A percentile compares a stretch with the other conserved stretches of the same genome.
Conservation (phyloP, 345 rosid genomes). For the Camelina laxa region DNA sequence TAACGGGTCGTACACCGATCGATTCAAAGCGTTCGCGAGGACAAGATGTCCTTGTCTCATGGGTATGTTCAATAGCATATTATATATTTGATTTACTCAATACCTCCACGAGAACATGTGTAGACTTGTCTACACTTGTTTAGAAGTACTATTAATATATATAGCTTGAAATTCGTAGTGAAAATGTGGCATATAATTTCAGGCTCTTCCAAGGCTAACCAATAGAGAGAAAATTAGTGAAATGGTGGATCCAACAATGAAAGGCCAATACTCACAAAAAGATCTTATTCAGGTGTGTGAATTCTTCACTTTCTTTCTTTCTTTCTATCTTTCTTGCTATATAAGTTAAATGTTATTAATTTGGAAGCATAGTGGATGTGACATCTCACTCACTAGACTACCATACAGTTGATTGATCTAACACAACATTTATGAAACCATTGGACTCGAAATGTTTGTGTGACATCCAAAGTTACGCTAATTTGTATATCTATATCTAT, state of each 20-base stretch:
- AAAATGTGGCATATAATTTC: conserved; percentile 5
- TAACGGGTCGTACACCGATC: conserved; percentile 82
- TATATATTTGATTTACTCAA: neutral
- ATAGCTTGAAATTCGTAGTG: neutral
- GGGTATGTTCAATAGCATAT: conserved; percentile 51
- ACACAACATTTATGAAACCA: neutral
- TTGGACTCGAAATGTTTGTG: neutral
- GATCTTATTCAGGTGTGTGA: conserved; percentile 78
- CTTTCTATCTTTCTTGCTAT: neutral
- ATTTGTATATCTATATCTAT: neutral
- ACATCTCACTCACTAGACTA: neutral
- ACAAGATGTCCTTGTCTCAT: conserved; percentile 85
- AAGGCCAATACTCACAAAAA: conserved; percentile 71
- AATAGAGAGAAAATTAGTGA: conserved; percentile 66
- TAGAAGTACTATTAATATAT: neutral
- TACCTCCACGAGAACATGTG: neutral
- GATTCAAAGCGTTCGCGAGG: conserved; percentile 72
- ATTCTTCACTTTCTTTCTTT: neutral
- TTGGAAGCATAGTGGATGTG: neutral
- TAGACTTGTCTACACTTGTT: neutral
- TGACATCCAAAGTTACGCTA: neutral
- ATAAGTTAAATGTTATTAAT: neutral
- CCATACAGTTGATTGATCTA: neutral
- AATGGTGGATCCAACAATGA: conserved; percentile 83
- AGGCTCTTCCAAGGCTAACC: conserved; percentile 91